These are phyloP conservation scores for Papiliotrema nemorosa DNA, from an alignment of 1,284 basidiomycete species.

Conservation along the genomic window DNA sequence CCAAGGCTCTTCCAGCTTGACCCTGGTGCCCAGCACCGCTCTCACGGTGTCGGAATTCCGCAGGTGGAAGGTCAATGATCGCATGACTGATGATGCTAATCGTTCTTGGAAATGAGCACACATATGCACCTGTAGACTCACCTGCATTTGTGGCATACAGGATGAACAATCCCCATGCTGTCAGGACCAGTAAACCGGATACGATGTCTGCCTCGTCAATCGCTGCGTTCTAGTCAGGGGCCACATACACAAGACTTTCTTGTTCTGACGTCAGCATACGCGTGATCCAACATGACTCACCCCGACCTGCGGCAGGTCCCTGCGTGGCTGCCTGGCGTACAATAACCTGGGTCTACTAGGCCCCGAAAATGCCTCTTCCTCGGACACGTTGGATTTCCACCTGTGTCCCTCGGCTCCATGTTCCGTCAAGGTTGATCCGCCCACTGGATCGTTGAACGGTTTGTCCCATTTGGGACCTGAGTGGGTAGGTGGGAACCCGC, in stretches of 20 bases:
- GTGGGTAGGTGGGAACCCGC: constrained; percentile 26
- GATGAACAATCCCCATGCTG: constrained; percentile 44
- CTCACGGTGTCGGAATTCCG: constrained; percentile 42
- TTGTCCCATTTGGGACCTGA: constrained; percentile 12
- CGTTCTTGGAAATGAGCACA: constrained; percentile 34
- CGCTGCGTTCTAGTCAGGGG: no score
- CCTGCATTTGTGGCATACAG: constrained; percentile 48
- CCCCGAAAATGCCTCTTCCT: constrained; percentile 41
- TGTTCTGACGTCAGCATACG: constrained; percentile 24
- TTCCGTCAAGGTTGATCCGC: neutral
- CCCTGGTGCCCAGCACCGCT: constrained; percentile 36
- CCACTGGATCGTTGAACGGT: neutral
- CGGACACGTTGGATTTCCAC: constrained; percentile 50
- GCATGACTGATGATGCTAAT: constrained; percentile 43
- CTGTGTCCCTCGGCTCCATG: neutral
- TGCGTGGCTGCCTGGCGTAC: constrained; percentile 29
- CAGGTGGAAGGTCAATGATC: constrained; percentile 46
- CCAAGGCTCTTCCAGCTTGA: constrained; percentile 41
- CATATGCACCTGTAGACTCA: constrained; percentile 19
- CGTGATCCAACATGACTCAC: constrained; percentile 21
- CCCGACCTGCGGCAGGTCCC: constrained; percentile 37
- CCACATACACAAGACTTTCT: no score
- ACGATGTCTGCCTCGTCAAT: constrained; percentile 28
- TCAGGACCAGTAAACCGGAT: constrained; percentile 33
- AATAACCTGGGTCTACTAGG: constrained; percentile 39